These are phyloP conservation scores for Rhynchosporium graminicola DNA, from an alignment of 2,329 filamentous ascomycete species.

Conservation along the genomic window DNA sequence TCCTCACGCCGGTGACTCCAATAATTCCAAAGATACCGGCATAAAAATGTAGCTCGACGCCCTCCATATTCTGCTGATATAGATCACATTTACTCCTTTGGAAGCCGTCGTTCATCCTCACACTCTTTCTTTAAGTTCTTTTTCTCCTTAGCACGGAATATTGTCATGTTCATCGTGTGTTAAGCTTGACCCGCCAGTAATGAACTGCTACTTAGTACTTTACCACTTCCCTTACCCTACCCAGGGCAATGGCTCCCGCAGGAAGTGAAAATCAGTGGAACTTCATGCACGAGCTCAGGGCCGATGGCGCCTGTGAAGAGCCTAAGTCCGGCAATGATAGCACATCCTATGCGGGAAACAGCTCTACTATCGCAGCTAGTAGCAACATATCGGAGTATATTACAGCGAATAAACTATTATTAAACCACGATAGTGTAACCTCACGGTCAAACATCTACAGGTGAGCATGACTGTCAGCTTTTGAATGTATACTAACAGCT, in stretches of 20 bases:
- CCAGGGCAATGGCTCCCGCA: neutral
- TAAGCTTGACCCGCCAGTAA: neutral
- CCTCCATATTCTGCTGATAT: neutral
- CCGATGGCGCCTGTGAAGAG: neutral
- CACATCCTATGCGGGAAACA: neutral
- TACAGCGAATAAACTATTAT: constrained; percentile 2
- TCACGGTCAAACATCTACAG: neutral
- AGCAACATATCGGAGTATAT: neutral
- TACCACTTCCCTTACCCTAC: neutral
- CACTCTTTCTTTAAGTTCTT: neutral
- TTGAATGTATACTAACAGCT: neutral
- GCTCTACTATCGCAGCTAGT: neutral
- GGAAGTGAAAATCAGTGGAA: neutral
- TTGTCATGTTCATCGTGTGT: neutral
- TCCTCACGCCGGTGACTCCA: neutral
- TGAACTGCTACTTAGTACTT: neutral
- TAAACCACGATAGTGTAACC: neutral
- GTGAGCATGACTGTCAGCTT: neutral
- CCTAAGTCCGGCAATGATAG: neutral
- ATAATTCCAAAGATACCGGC: neutral
- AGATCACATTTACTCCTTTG: neutral
- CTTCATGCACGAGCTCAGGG: neutral
- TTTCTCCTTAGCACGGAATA: neutral
- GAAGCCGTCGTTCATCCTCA: neutral
- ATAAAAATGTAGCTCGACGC: neutral